Evolutionary conservation across 2,329 filamentous ascomycete species (phyloP).

Genomic region (Cladophialophora psammophila): DNA sequence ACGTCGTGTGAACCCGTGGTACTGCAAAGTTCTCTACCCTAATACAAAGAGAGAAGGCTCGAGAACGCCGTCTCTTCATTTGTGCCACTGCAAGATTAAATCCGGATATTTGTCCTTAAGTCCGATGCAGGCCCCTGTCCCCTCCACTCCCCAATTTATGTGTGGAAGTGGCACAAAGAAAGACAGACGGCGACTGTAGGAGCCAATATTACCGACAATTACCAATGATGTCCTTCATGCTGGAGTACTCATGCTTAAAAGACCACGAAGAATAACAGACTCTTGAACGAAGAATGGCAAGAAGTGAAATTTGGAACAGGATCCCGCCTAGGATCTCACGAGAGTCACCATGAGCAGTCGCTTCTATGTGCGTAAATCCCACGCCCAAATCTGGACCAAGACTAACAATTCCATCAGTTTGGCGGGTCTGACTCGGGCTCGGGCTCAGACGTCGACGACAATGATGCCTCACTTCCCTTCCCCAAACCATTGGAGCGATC

Average conservation of each 20-base stretch:
- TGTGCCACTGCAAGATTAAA: not conserved
- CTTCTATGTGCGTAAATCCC: constrained; percentile 28
- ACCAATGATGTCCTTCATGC: not conserved
- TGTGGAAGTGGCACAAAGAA: not conserved
- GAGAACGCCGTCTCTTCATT: not conserved
- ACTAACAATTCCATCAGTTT: constrained; percentile 28
- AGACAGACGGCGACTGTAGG: not conserved
- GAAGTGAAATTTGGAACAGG: not conserved
- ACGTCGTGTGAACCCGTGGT: not conserved
- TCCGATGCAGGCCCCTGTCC: constrained; percentile 6
- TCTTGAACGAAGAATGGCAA: constrained; percentile 6
- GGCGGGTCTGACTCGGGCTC: constrained; percentile 48
- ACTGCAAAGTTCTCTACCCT: not conserved
- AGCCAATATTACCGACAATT: not conserved
- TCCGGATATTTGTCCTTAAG: constrained; percentile 1
- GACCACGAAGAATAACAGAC: not conserved
- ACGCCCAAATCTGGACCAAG: not conserved
- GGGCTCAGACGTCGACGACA: constrained; percentile 63
- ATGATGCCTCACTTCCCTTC: constrained; percentile 78
- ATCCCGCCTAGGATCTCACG: not conserved
- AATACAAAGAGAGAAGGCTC: not conserved
- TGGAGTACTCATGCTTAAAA: not conserved
- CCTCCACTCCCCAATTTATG: not conserved
- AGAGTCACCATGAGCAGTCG: constrained; percentile 32
- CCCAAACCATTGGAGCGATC: constrained; percentile 81